Evolutionary conservation across 2,329 filamentous ascomycete species (phyloP).

Genomic region (Fusarium sp.): DNA sequence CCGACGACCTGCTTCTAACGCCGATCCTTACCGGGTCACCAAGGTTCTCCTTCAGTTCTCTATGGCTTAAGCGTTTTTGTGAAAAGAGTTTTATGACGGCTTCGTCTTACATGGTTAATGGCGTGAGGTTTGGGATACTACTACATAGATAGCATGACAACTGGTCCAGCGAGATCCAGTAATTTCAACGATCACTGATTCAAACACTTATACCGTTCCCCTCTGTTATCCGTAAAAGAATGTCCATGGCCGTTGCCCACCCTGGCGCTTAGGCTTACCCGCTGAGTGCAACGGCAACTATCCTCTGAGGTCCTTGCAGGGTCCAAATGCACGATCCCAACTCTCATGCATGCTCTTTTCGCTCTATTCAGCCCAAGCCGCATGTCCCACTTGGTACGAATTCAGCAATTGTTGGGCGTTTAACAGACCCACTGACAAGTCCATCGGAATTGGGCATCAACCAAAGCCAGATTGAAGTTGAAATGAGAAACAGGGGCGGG

Average conservation of each 20-base stretch:
- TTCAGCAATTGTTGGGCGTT: neutral
- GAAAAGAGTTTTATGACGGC: conserved; percentile 11
- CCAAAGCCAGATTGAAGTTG: neutral
- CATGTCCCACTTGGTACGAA: neutral
- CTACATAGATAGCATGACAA: conserved; percentile 33
- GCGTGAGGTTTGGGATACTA: conserved; percentile 29
- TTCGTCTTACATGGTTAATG: conserved; percentile 19
- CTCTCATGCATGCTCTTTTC: neutral
- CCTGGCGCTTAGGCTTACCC: neutral
- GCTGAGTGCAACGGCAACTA: neutral
- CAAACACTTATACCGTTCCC: neutral
- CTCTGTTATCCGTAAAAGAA: neutral
- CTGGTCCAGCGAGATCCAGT: conserved; percentile 6
- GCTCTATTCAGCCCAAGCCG: neutral
- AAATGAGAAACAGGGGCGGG: neutral
- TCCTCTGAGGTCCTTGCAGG: neutral
- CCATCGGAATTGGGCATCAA: neutral
- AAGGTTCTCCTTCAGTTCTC: conserved; percentile 69
- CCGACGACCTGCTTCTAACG: conserved; percentile 85
- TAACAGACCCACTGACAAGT: neutral
- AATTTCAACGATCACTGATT: conserved; percentile 23
- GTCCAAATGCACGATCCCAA: neutral
- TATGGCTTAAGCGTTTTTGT: conserved; percentile 32
- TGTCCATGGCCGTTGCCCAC: neutral
- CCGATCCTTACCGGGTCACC: conserved; percentile 85